Conservation (phyloP, 2,329 filamentous ascomycete genomes). For the Aspergillus tanneri region DNA sequence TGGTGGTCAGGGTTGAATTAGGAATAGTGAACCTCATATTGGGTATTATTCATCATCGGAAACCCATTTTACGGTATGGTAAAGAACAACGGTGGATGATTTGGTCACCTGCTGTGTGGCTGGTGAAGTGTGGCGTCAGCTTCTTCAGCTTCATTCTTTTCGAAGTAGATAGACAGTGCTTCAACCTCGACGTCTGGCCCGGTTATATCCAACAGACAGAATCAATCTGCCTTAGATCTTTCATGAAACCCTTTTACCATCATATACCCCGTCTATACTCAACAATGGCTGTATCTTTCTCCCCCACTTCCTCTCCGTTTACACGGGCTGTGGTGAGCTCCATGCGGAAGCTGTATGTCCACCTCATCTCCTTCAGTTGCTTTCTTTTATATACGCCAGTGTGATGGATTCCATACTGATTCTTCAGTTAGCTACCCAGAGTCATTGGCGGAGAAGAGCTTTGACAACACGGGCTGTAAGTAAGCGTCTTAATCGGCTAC, state of each 20-base stretch:
- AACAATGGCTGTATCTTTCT: conserved; percentile 35
- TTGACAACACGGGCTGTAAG: conserved; percentile 88
- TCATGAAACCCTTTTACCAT: conserved; percentile 27
- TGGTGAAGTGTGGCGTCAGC: conserved; percentile 12
- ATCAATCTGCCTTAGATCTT: neutral
- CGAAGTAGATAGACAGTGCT: neutral
- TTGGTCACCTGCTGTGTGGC: conserved; percentile 4
- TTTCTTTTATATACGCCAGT: neutral
- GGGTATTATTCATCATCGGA: too few species aligned
- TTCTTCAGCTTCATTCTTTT: neutral
- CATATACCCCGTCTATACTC: conserved; percentile 24
- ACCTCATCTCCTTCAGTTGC: conserved; percentile 4
- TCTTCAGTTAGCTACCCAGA: conserved; percentile 71
- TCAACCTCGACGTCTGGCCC: neutral
- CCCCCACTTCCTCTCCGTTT: conserved; percentile 56
- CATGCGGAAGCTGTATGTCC: conserved; percentile 74
- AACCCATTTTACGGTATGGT: neutral
- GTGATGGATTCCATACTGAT: conserved; percentile 10
- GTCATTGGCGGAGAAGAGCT: conserved; percentile 80
- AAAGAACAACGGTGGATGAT: neutral
- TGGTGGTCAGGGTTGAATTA: too few species aligned
- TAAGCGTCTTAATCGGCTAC: neutral
- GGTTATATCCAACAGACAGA: too few species aligned
- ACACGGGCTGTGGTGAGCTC: conserved; percentile 69
- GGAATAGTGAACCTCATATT: too few species aligned